These are phyloP conservation scores for Luffa acutangula DNA, from an alignment of 306 rosid species.

Conservation along the genomic window DNA sequence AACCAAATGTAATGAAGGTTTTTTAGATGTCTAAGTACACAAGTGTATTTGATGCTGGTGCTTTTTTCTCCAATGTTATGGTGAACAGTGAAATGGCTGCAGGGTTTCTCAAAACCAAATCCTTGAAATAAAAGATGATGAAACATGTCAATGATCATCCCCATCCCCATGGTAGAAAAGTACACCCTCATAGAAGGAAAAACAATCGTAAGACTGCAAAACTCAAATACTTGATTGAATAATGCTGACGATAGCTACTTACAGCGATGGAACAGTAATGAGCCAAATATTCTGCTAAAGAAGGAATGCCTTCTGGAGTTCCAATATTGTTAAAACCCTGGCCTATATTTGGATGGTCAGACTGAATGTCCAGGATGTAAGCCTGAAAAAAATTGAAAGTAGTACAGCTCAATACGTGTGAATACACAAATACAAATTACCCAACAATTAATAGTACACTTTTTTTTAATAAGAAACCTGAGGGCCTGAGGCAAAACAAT, in stretches of 20 bases:
- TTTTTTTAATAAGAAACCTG: no score
- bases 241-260: slow-evolving; percentile 24
- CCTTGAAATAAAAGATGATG: neutral
- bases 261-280: slow-evolving; percentile 68
- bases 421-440: neutral
- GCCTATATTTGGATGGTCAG: slow-evolving; percentile 13
- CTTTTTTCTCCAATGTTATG: neutral
- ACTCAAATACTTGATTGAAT: neutral
- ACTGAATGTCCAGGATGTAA: slow-evolving; percentile 34
- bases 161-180: neutral
- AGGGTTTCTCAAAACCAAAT: neutral
- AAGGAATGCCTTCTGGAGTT: slow-evolving; percentile 72
- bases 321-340: slow-evolving; percentile 54
- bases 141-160: neutral
- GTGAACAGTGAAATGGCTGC: no score
- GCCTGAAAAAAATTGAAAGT: slow-evolving; percentile 38
- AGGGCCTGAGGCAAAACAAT: neutral
- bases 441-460: neutral
- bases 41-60: neutral
- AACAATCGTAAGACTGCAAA: neutral
- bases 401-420: neutral
- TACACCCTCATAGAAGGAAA: neutral
- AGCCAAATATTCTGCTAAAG: slow-evolving; percentile 71
- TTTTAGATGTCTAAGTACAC: neutral
- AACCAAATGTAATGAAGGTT: neutral